Evolutionary conservation across 2,329 filamentous ascomycete species (phyloP).

Genomic region (Talaromyces sp.): DNA sequence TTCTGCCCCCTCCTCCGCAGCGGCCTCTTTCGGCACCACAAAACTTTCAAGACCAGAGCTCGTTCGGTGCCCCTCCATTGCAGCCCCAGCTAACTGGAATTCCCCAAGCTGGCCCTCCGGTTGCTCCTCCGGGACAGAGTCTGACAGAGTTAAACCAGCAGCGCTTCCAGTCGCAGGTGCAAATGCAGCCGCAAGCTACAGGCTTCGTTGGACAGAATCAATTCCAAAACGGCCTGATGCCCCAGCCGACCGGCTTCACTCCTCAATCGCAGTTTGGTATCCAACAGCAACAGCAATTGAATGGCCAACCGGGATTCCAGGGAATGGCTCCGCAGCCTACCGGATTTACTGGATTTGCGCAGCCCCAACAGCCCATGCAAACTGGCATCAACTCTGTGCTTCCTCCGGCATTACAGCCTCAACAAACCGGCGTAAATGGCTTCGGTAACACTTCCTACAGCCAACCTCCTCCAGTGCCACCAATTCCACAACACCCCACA

Average conservation of each 20-base stretch:
- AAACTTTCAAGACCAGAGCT: conserved; percentile 71
- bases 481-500: conserved; percentile 61
- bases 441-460: conserved; percentile 51
- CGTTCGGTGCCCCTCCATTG: conserved; percentile 73
- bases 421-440: conserved; percentile 54
- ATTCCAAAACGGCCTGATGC: conserved; percentile 43
- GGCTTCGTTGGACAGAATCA: conserved; percentile 55
- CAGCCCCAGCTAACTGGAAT: conserved; percentile 83
- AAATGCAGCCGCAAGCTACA: conserved; percentile 64
- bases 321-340: conserved; percentile 56
- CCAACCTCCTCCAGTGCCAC: conserved; percentile 58
- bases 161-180: conserved; percentile 57
- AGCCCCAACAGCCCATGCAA: conserved; percentile 53
- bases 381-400: conserved; percentile 57
- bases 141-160: conserved; percentile 71
- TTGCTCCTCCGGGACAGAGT: conserved; percentile 75
- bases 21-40: conserved; percentile 86
- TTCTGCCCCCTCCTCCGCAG: conserved; percentile 77
- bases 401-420: conserved; percentile 55
- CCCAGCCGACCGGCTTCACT: conserved; percentile 52
- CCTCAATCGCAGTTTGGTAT: conserved; percentile 50
- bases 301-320: conserved; percentile 43
- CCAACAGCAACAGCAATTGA: conserved; percentile 44
- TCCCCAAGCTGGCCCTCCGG: conserved; percentile 57
- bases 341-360: conserved; percentile 53